phyloP scores from a whole-genome alignment of 2,329 filamentous ascomycete species.

The Chalaropsis thielavioides region DNA sequence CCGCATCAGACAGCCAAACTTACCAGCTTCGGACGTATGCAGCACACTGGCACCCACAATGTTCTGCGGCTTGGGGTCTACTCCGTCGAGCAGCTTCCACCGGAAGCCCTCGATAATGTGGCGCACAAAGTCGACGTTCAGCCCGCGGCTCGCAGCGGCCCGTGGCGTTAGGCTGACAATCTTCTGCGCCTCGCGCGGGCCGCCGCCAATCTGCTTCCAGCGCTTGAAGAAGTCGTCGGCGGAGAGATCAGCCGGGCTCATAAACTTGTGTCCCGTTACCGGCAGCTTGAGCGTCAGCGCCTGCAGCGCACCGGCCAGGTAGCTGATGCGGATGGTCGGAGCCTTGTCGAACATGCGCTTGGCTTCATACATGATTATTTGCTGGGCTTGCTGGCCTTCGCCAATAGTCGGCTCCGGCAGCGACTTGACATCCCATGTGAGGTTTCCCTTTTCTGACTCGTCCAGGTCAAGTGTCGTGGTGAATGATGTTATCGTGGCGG shows the following conservation, averaged over 20 bases:
- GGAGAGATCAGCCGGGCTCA: constrained; percentile 76
- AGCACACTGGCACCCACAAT: constrained; percentile 81
- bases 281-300: constrained; percentile 84
- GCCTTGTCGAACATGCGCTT: constrained; percentile 66
- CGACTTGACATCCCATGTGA: constrained; percentile 78
- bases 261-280: constrained; percentile 83
- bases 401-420: constrained; percentile 70
- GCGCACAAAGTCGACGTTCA: constrained; percentile 57
- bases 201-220: constrained; percentile 94
- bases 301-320: constrained; percentile 84
- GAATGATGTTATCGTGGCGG: constrained; percentile 72
- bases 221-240: constrained; percentile 96
- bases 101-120: constrained; percentile 69
- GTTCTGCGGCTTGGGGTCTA: constrained; percentile 88
- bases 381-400: constrained; percentile 66
- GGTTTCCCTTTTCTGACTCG: constrained; percentile 43
- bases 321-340: constrained; percentile 86
- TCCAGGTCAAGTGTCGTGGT: constrained; percentile 87
- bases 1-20: constrained; percentile 85
- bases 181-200: constrained; percentile 71
- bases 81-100: constrained; percentile 71
- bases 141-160: constrained; percentile 34
- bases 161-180: constrained; percentile 56
- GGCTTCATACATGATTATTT: constrained; percentile 89
- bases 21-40: constrained; percentile 69